Base-by-base conservation (phyloP, 257 asterid genomes). In the Ocimum tenuiflorum region DNA sequence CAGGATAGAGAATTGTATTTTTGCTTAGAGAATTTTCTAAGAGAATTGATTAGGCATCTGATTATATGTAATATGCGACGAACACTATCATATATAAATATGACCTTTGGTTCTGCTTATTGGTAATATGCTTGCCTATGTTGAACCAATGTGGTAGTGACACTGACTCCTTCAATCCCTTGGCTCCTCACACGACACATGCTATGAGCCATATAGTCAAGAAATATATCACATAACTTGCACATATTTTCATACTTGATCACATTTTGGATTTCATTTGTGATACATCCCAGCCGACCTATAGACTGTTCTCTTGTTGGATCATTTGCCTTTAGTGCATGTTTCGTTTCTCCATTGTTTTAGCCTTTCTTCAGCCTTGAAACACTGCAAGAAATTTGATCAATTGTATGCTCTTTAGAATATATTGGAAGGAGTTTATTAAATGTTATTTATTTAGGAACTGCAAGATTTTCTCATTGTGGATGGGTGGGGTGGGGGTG, bases 311-410 rank as follows among this genome's bases (percentile, higher is more conserved):
- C 31, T 27, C 31, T 27, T 4, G 31, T 27, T 1, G 3, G 4
- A 27, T 27, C 31, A 27, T 27, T 27, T 27, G 31, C 4, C 48
- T 42, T n/a, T 4, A 42, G 19, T 19, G n/a, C 1, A 13, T 43
- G 54, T 9, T 63, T 70, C 65, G 12, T 80, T 74, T 70, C 77
- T 72, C 90, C 86, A 83, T n/a, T 22, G 61, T 48, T 67, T 67
- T 66, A 83, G 59, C 70, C 90, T 81, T 41, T 68, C 73, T 62
- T 60, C 80, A 4, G 88, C 88, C 49, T 65, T 64, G 9, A 68
- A 73, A 17, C 83, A 85, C 89, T 86, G 74, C 60, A 69, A 22
- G 17, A 36, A 35, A 46, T 49, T 46, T 24, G 6, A 36, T 31
- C 22, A 46, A 56, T 45, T 24, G 51, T 12, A 14, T 24, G 22